Conservation (phyloP, 257 asterid genomes). For the Lycium barbarum region DNA sequence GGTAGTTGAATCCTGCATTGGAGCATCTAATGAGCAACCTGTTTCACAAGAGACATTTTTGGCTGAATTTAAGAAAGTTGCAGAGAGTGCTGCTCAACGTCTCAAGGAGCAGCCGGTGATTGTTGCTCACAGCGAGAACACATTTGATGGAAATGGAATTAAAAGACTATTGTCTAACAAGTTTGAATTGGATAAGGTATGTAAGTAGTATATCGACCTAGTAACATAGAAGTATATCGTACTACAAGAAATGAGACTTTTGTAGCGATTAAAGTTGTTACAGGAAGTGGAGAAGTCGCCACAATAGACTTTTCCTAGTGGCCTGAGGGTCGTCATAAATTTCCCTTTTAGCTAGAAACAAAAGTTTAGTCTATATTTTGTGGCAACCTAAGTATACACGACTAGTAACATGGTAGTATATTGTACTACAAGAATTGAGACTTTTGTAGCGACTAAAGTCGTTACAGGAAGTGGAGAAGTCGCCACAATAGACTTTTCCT, state of each 20-base stretch:
- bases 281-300: not conserved
- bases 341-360: not conserved
- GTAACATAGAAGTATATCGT: not conserved
- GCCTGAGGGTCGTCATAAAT: not conserved
- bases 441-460: not conserved
- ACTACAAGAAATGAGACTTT: not conserved
- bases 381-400: not conserved
- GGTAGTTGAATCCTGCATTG: slow-evolving; percentile 60
- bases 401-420: not conserved
- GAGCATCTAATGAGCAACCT: slow-evolving; percentile 46
- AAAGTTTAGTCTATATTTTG: not conserved
- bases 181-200: slow-evolving; percentile 84
- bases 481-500: not conserved
- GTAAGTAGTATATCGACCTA: not conserved
- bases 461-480: slow-evolving; percentile 5
- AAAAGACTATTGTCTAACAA: slow-evolving; percentile 76
- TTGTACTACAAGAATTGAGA: not conserved
- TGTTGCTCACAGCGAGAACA: slow-evolving; percentile 89
- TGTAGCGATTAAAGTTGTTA: not conserved
- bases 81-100: slow-evolving; percentile 56
- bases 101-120: slow-evolving; percentile 86
- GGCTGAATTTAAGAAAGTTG: slow-evolving; percentile 59
- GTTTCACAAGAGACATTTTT: slow-evolving; percentile 75
- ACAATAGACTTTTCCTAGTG: not conserved
- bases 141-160: slow-evolving; percentile 84